Evolutionary conservation across 1,139 yeast genomes (phyloP), one percentile per base, ranked within the genome.

Genomic region (Lodderomyces oxycetoniae): DNA sequence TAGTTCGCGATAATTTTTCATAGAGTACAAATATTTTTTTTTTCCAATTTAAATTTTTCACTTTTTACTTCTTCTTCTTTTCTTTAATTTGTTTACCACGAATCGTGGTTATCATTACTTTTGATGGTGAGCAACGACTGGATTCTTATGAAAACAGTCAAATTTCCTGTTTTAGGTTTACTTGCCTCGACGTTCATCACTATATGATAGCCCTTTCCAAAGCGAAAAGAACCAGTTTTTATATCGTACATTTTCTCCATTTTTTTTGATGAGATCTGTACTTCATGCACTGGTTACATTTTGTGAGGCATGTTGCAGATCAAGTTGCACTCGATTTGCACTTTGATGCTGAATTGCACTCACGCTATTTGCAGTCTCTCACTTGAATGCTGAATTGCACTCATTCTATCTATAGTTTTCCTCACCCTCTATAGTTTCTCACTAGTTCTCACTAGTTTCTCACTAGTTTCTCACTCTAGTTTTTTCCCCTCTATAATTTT

Each of bases 231-330:
- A 44, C 69, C 74, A 69, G 74, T 73, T 59, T 67, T 66, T 10
- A 24, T 24, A 57, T 67, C 74, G 74, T 67, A 67, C 60, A 48
- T 24, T 24, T 24, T 12, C 14, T 40, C 35, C 37, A n/a, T n/a
- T n/a, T 37, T 29, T 42, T 36, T 49, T 60, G 44, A 58, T 67
- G 67, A 36, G 69, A 50, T 52, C 55, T 52, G 60, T 64, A 66
- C 74, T 68, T 68, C 74, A 68, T 68, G 74, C 74, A 73, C 74
- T 71, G 74, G 66, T 55, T 46, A 67, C 58, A 67, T 58, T 39
- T 26, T 13, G 17, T 24, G 30, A 4, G 14, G 6, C 9, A 13
- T 6, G 26, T 24, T 13, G 26, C 14, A 24, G 25, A 22, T 11
- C 17, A 26, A 9, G 10, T 16, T 10, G 29, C 17, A 16, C n/a